Evolutionary conservation across 2,329 filamentous ascomycete genomes (phyloP).

Genomic region (Cadophora malorum): DNA sequence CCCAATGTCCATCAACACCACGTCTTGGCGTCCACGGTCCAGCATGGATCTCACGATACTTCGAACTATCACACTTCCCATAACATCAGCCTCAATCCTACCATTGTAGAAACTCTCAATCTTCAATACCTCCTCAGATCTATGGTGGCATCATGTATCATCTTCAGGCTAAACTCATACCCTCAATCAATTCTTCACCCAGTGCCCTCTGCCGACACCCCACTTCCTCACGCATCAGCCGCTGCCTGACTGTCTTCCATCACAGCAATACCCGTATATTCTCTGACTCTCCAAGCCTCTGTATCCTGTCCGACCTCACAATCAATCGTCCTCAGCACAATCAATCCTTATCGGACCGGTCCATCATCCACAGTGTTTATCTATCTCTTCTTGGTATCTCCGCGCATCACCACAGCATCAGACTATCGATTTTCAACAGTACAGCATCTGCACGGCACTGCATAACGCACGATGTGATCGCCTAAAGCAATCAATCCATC

Average conservation of each 20-base stretch:
- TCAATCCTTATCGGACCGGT: conserved; percentile 2
- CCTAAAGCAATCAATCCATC: no score
- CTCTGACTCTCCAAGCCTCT: no score
- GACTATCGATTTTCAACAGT: background rate
- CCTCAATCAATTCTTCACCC: background rate
- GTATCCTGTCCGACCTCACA: background rate
- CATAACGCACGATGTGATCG: no score
- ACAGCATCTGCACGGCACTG: no score
- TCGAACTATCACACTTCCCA: background rate
- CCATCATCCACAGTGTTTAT: background rate
- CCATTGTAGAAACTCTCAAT: background rate
- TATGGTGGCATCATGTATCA: background rate
- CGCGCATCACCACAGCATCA: background rate
- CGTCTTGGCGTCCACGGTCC: background rate
- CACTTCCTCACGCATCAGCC: background rate
- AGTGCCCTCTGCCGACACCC: background rate
- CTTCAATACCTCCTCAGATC: background rate
- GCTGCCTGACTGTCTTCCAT: no score
- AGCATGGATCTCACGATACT: background rate
- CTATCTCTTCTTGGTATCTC: background rate
- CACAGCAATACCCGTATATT: no score
- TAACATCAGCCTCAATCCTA: background rate
- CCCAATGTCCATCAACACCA: background rate
- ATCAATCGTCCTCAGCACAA: background rate
- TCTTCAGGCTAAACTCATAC: background rate